Evolutionary conservation across 208 protist genomes (phyloP), one percentile per base, ranked within the genome.

Genomic region (Trypanosomatidae sp.): DNA sequence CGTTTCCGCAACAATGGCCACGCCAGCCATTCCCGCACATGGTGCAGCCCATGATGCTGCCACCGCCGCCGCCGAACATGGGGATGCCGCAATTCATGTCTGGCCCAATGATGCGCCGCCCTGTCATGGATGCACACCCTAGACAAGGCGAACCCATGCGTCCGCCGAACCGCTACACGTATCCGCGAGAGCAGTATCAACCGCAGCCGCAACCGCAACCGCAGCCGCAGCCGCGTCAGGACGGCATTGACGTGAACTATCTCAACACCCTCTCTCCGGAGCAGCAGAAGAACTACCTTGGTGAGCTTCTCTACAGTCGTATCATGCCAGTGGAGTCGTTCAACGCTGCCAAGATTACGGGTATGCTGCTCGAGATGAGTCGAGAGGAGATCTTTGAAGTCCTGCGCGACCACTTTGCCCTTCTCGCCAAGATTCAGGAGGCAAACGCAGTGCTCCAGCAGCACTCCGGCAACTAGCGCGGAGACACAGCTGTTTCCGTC

Each of bases 321-420:
- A 92, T 94, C 62, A 46, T 86, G 52, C 66, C 73, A 7, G 28
- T 88, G 50, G 72, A 87, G 74, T 44, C 86, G 46, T 50, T 85
- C 28, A 73, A 91, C 36, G 81, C 86, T 2, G 85, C 85, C 7
- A 94, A 94, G 73, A 93, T 94, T 70, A 94, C 89, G 39, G 89
- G 87, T 25, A 91, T 91, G 87, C 84, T 92, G 43, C 80, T 94
- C 12, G 89, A 94, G 77, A 91, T 94, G 86, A 87, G 91, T 58
- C 82, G 76, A 46, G 52, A 76, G 28, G 89, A 94, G 81, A 91
- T 89, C n/a, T 79, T 94, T 15, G 85, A 89, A 46, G 71, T 94
- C 10, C 75, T 94, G 33, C 62, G 81, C 9, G 60, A 81, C 67
- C 62, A 70, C 50, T 74, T 56, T 47, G 74, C 89, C 5, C 79